phyloP scores from a whole-genome alignment of 345 rosid genomes.

The Nephelium lappaceum region DNA sequence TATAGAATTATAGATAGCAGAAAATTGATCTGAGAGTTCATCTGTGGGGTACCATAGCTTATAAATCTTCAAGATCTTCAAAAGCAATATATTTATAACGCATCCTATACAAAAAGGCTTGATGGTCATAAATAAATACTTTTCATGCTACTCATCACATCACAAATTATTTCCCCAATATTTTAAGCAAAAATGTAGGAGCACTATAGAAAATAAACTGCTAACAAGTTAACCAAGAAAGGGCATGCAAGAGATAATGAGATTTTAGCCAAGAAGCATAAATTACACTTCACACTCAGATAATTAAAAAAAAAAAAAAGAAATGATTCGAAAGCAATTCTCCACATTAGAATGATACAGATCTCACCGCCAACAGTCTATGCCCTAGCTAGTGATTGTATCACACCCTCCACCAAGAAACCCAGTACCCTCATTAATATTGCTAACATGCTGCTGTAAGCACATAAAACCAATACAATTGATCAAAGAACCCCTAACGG shows the following conservation, averaged over 20 bases:
- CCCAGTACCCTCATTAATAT: not conserved
- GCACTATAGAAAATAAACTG: not conserved
- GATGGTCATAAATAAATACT: not conserved
- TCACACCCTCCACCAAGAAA: not conserved
- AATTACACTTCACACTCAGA: not conserved
- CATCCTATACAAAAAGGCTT: not conserved
- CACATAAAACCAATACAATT: not conserved
- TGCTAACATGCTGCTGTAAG: not conserved
- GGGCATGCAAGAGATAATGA: not conserved
- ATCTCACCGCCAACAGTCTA: not conserved
- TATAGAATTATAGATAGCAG: not conserved
- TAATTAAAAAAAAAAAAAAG: not conserved
- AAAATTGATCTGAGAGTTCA: conserved; percentile 3
- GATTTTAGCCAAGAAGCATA: not conserved
- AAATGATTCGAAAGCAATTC: not conserved
- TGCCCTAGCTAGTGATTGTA: not conserved
- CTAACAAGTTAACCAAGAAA: not conserved
- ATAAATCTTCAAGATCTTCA: not conserved
- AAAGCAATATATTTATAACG: not conserved
- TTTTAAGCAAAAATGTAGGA: not conserved
- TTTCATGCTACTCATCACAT: conserved; percentile 1
- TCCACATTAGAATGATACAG: not conserved
- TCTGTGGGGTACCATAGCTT: not conserved
- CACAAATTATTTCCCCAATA: not conserved
- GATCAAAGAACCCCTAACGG: not conserved